Evolutionary conservation across 2,329 filamentous ascomycete genomes (phyloP).

Genomic region (Penicillium sp.): DNA sequence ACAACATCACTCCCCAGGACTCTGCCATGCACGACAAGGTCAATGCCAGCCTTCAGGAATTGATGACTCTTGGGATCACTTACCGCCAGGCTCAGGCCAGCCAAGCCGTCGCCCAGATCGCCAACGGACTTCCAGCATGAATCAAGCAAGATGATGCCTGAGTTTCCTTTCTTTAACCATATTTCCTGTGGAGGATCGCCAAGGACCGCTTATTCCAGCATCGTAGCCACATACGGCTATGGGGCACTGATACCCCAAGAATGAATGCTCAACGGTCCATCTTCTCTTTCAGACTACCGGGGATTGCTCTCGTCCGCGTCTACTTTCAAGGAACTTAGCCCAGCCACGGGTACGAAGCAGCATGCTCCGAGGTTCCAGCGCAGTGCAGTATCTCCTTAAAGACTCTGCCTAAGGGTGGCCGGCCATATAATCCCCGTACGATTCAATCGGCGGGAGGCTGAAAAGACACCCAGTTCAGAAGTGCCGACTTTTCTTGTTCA

Average conservation of each 20-base stretch:
- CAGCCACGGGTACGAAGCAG: conserved; percentile 4
- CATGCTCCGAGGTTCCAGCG: conserved; percentile 1
- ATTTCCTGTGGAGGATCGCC: background rate
- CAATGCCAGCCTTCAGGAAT: conserved; percentile 50
- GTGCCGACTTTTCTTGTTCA: background rate
- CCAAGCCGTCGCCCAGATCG: conserved; percentile 42
- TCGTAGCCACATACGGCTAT: conserved; percentile 2
- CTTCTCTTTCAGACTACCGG: conserved; percentile 6
- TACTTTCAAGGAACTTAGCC: conserved; percentile 3
- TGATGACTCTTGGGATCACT: conserved; percentile 48
- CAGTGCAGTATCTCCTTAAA: conserved; percentile 6
- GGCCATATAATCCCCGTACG: background rate
- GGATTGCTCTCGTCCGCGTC: conserved; percentile 6
- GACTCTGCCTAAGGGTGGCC: background rate
- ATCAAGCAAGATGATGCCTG: conserved; percentile 15
- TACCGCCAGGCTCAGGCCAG: conserved; percentile 50
- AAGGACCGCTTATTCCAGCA: conserved; percentile 3
- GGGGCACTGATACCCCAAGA: background rate
- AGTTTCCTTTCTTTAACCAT: background rate
- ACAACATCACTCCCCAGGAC: conserved; percentile 46
- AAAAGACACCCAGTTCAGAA: background rate
- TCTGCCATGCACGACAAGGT: conserved; percentile 49
- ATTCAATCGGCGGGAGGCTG: background rate
- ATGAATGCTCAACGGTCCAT: conserved; percentile 10
- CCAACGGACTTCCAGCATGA: conserved; percentile 42